phyloP scores from a whole-genome alignment of 116 monocot genomes.

The Papilionanthe hybrid region DNA sequence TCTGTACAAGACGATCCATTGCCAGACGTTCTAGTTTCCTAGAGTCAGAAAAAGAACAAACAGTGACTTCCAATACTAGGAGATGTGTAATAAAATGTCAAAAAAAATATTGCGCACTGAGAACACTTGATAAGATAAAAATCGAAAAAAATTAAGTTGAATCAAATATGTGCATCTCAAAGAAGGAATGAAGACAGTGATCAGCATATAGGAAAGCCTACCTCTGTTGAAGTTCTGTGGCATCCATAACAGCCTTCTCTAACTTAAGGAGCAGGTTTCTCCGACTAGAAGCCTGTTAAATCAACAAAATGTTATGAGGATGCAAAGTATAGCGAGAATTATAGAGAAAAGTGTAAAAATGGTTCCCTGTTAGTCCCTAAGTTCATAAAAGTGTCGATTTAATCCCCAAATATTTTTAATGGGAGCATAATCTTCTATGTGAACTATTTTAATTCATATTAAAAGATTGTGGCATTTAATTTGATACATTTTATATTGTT shows the following conservation, averaged over 20 bases:
- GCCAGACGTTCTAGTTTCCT: constrained; percentile 50
- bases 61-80: not conserved
- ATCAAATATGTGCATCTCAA: not conserved
- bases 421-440: too few species aligned
- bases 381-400: too few species aligned
- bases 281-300: constrained; percentile 35
- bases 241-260: constrained; percentile 30
- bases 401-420: too few species aligned
- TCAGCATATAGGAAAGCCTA: constrained; percentile 10
- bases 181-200: not conserved
- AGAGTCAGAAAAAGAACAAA: constrained; percentile 1
- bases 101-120: not conserved
- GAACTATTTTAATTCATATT: too few species aligned
- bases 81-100: not conserved
- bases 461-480: too few species aligned
- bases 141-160: not conserved
- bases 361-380: too few species aligned
- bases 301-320: constrained; percentile 1
- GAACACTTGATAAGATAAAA: not conserved
- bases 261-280: constrained; percentile 30
- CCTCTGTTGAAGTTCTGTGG: constrained; percentile 44
- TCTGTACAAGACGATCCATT: constrained; percentile 48
- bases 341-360: too few species aligned
- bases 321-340: not conserved
- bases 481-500: too few species aligned